These are phyloP conservation scores for Phytophthora pini DNA, from an alignment of 352 stramenopile genomes.

Conservation along the genomic window DNA sequence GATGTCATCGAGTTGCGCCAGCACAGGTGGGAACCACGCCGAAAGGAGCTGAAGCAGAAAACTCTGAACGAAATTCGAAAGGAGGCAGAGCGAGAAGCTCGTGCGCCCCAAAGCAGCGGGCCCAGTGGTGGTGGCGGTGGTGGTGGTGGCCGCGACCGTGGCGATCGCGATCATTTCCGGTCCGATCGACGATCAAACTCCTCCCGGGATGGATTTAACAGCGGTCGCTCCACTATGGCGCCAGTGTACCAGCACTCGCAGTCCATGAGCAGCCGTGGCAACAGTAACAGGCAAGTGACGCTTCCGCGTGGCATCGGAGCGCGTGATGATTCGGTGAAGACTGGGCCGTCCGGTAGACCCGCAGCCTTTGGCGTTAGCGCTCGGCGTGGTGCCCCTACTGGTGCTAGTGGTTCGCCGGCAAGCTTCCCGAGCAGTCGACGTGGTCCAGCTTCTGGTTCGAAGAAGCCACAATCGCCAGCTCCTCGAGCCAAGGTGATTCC, in stretches of 20 bases:
- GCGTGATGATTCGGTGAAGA: slow-evolving; percentile 72
- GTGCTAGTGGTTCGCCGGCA: slow-evolving; percentile 37
- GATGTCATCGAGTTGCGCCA: slow-evolving; percentile 94
- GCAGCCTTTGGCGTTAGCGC: slow-evolving; percentile 47
- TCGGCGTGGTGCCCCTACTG: slow-evolving; percentile 26
- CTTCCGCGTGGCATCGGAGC: slow-evolving; percentile 51
- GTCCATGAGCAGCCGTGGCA: slow-evolving; percentile 55
- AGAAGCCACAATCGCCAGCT: slow-evolving; percentile 46
- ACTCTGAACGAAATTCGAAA: slow-evolving; percentile 96
- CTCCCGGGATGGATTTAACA: slow-evolving; percentile 67
- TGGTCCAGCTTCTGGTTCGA: slow-evolving; percentile 19
- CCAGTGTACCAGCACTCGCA: slow-evolving; percentile 61
- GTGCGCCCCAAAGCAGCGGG: slow-evolving; percentile 60
- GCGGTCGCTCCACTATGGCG: slow-evolving; percentile 56
- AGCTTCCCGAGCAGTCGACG: slow-evolving; percentile 36
- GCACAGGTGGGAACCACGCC: slow-evolving; percentile 92
- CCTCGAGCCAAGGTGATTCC: slow-evolving; percentile 36
- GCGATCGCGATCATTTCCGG: slow-evolving; percentile 44
- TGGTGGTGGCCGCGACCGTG: slow-evolving; percentile 32
- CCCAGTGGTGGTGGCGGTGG: slow-evolving; percentile 44
- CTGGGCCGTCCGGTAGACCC: slow-evolving; percentile 59
- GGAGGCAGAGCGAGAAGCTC: slow-evolving; percentile 89
- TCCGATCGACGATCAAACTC: slow-evolving; percentile 59
- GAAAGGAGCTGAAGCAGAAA: slow-evolving; percentile 96
- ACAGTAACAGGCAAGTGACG: slow-evolving; percentile 49